A percentile compares a stretch with the other conserved stretches of the same genome.
Evolutionary conservation across 768 basidiomycete genomes (phyloP).

Genomic region (Lactarius vividus): DNA sequence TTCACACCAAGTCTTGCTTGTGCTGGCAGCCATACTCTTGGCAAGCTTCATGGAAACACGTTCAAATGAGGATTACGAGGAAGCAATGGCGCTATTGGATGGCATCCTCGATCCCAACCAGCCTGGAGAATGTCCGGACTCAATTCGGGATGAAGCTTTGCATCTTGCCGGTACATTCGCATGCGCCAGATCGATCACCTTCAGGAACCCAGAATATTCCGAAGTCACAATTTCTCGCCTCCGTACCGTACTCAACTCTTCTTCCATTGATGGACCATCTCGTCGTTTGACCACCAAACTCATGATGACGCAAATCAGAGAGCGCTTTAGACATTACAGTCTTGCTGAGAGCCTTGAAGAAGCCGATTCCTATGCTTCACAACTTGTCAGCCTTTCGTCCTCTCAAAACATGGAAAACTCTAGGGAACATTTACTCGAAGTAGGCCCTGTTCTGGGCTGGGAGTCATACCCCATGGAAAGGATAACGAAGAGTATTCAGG

Average conservation of each 20-base stretch:
- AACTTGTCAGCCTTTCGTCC: neutral
- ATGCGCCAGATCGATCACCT: neutral
- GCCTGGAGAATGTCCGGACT: neutral
- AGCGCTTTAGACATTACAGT: neutral
- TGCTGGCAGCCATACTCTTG: accelerated
- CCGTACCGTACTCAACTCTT: neutral
- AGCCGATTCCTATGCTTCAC: neutral
- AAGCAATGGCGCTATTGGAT: neutral
- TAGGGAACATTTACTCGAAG: accelerated
- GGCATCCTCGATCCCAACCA: neutral
- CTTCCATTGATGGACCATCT: neutral
- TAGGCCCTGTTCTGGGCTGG: neutral
- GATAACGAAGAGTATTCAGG: neutral
- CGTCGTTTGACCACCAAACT: neutral
- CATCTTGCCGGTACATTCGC: neutral
- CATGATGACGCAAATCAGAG: neutral
- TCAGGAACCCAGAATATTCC: conserved; percentile 1
- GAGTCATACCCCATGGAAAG: too few relatives aligned
- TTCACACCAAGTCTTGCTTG: neutral
- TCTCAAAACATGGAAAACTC: neutral
- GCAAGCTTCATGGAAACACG: neutral
- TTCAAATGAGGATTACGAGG: conserved; percentile 11
- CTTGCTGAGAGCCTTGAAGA: neutral
- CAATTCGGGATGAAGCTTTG: neutral
- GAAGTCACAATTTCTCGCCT: conserved; percentile 3